Evolutionary conservation across 2,329 filamentous ascomycete species (phyloP), one percentile per base, ranked within the genome.

Genomic region (Exophiala sp.): DNA sequence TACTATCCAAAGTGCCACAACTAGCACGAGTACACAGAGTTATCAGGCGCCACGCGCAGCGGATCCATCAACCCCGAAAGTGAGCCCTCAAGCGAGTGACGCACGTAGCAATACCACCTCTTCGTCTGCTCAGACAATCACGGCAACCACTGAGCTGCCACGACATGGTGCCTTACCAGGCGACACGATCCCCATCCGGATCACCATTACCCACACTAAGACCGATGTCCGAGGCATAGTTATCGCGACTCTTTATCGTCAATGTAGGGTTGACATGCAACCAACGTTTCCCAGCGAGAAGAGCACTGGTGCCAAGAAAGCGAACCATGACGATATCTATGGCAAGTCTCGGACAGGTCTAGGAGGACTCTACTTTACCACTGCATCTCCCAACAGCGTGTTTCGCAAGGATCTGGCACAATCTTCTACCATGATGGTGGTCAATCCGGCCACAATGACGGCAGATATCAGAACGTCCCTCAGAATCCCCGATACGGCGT

Each of bases 371-470:
- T 95, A 91, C 1, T 78, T 97, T 38, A 89, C 89, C 1, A 94
- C 90, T 1, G 88, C 88, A 5, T 87, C 89, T 35, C 91, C 91
- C 2, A 92, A 85, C 67, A 94, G 91, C 69, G 82, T 94, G n/a
- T 97, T 96, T 68, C 87, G 94, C 50, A 97, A 97, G 69, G 94
- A 99, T 68, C 75, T 99, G 3, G 87, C 89, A 3, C 94, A 99
- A 69, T 86, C 88, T 1, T 90, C 95, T 52, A 87, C 88, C 16
- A 91, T 94, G 3, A 77, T 99, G 42, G 89, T 96, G 50, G 86
- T 97, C 50, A 87, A 97, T 65, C 92, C 91, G 0, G 75, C 71
- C 21, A 91, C 86, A 0, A 78, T 96, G 61, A 87, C 85, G 16
- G 85, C 91, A 1, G 86, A 87, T 42, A 83, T 97, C 39, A 94